Conservation (phyloP, 2,329 filamentous ascomycete genomes). For the Sarocladium strictum region DNA sequence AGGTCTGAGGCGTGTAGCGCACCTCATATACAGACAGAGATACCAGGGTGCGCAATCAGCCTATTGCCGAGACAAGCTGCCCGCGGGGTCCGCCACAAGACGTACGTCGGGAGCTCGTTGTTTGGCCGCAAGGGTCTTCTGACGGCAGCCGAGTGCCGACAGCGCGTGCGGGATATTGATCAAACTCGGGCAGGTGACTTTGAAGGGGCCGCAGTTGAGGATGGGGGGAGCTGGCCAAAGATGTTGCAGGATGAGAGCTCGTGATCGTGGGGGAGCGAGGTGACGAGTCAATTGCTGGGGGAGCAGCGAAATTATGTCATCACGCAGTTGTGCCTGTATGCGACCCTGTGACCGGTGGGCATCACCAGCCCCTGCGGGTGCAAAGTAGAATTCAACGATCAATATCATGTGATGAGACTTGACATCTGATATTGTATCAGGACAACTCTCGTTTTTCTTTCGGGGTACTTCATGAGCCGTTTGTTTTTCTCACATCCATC, state of each 20-base stretch:
- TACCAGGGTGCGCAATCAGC: not conserved
- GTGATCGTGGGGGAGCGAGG: constrained; percentile 11
- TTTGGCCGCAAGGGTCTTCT: not conserved
- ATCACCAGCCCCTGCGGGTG: not conserved
- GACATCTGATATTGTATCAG: no score
- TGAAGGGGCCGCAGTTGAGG: not conserved
- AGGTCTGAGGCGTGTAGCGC: not conserved
- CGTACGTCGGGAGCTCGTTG: not conserved
- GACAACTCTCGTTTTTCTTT: no score
- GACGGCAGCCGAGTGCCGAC: not conserved
- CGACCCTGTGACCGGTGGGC: not conserved
- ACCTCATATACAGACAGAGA: not conserved
- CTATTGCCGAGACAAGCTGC: not conserved
- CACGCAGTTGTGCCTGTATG: not conserved
- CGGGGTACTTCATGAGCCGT: no score
- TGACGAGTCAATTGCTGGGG: not conserved
- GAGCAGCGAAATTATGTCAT: constrained; percentile 5
- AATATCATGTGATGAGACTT: not conserved
- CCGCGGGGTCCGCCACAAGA: not conserved
- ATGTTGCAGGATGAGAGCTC: constrained; percentile 10
- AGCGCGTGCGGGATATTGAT: not conserved
- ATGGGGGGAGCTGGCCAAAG: constrained; percentile 6
- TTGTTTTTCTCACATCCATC: no score
- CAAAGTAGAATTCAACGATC: not conserved
- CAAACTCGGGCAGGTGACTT: constrained; percentile 6